phyloP scores from a whole-genome alignment of 2,329 filamentous ascomycete species.

The Scedosporium dehoogii region DNA sequence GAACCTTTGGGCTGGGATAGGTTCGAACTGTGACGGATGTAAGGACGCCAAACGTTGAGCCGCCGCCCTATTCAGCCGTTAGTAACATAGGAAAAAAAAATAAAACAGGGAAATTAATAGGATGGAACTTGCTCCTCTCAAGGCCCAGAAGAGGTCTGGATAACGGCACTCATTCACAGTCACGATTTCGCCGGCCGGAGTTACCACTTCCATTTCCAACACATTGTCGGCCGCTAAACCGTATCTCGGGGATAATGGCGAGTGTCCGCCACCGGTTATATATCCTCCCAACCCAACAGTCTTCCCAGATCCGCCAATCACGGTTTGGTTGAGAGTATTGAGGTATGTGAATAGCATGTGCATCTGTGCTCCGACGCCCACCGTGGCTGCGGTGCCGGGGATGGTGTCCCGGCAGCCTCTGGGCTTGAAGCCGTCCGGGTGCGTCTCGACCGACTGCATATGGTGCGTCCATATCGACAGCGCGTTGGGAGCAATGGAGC shows the following conservation, averaged over 20 bases:
- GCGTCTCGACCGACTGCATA: slow-evolving; percentile 14
- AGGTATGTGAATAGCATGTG: not conserved
- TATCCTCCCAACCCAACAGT: slow-evolving; percentile 46
- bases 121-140: slow-evolving; percentile 33
- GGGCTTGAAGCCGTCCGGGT: slow-evolving; percentile 8
- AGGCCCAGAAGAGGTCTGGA: slow-evolving; percentile 47
- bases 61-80: slow-evolving; percentile 27
- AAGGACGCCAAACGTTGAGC: slow-evolving; percentile 43
- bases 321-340: slow-evolving; percentile 18
- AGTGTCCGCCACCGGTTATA: slow-evolving; percentile 45
- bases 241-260: slow-evolving; percentile 33
- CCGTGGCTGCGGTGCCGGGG: slow-evolving; percentile 30
- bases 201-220: slow-evolving; percentile 41
- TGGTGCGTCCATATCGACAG: slow-evolving; percentile 18
- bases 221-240: slow-evolving; percentile 48
- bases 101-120: not conserved
- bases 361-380: slow-evolving; percentile 10
- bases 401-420: slow-evolving; percentile 24
- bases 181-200: slow-evolving; percentile 31
- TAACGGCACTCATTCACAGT: slow-evolving; percentile 36
- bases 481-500: slow-evolving; percentile 15
- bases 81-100: not conserved
- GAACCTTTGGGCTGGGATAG: slow-evolving; percentile 21
- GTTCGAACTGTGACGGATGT: slow-evolving; percentile 40
- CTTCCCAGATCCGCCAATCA: slow-evolving; percentile 37